Base-by-base conservation (phyloP, 768 basidiomycete species). In the Asterophora parasitica region DNA sequence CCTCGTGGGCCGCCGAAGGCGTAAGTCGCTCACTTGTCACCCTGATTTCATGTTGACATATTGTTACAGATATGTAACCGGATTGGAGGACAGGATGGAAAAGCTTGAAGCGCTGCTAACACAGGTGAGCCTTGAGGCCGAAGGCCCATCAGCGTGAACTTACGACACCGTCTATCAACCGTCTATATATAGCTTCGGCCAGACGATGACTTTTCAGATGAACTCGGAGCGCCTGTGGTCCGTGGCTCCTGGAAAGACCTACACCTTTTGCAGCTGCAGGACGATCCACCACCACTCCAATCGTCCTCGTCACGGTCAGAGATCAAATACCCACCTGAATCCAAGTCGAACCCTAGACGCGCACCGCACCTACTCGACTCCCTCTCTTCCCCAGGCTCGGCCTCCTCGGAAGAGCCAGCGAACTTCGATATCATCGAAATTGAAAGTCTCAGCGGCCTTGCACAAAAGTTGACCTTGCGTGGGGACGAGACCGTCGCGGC, bases 1-100 rank as follows among this genome's bases (percentile, higher is more conserved):
- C 82, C 82, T 48, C 73, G 83, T 45, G 81, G 81, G 0, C 83
- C 83, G 17, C 78, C 83, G 4, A 85, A 85, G 65, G 81, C 78
- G 79, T 85, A 50, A 57, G 82, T 72, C 7, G 7, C 38, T 19
- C 27, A 28, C 34, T 35, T 27, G 42, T 12, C 35, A 26, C 11
- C 23, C 34, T 34, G 48, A 7, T 47, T 27, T 40, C 40, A 26
- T 40, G 44, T 39, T 19, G 11, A 26, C 32, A 34, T 40, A 41
- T 44, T 13, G 40, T 16, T 20, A 5, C 50, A 83, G 80, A 27
- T 82, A 83, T 65, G 66, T 83, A 42, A 77, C 73, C 7, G 70
- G 67, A 40, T 66, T 85, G 30, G 83, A 85, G 59, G 78, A 82
- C 58, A 72, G 71, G 56, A 51, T 82, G 44, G 81, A 81, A 53